Evolutionary conservation across 345 rosid species (phyloP).

Genomic region (Brassica napus): DNA sequence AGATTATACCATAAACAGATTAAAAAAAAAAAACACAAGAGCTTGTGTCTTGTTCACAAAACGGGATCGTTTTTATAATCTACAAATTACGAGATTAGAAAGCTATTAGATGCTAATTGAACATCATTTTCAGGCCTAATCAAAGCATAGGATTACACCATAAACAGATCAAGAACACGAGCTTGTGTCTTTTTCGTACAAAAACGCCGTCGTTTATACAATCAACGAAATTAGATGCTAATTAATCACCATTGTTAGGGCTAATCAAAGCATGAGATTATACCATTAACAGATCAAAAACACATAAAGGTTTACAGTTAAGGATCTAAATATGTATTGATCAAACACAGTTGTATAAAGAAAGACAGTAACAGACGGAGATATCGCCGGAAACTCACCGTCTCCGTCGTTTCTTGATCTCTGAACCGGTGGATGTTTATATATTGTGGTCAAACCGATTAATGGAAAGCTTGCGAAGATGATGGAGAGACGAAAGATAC

Average conservation of each 20-base stretch:
- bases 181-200: neutral
- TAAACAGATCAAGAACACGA: neutral
- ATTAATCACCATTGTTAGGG: neutral
- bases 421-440: neutral
- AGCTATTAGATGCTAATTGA: neutral
- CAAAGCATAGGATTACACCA: neutral
- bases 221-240: neutral
- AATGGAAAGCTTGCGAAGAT: slow-evolving; percentile 6
- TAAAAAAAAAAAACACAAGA: neutral
- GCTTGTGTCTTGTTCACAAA: neutral
- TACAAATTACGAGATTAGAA: neutral
- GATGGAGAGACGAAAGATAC: slow-evolving; percentile 14
- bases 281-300: neutral
- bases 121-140: neutral
- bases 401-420: neutral
- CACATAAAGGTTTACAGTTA: neutral
- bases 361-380: neutral
- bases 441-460: neutral
- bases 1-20: neutral
- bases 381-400: slow-evolving; percentile 18
- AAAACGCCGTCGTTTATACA: neutral
- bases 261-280: neutral
- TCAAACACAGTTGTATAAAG: neutral
- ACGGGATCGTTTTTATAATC: neutral
- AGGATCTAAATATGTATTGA: neutral